Evolutionary conservation across 768 basidiomycete species (phyloP), one percentile per base, ranked within the genome.

Genomic region (Paxillus rubicundulus): DNA sequence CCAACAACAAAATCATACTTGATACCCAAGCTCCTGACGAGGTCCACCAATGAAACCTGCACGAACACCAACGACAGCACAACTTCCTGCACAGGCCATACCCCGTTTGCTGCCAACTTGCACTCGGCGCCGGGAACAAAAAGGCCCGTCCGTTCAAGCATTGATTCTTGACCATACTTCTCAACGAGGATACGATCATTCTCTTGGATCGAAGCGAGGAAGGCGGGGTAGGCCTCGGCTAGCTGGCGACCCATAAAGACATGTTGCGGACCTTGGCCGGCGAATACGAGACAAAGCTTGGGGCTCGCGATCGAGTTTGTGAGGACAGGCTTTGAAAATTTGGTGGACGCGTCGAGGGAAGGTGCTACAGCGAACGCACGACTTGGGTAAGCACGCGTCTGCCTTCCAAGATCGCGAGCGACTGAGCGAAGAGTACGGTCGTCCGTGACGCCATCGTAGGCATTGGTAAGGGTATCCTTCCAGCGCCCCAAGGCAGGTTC

Each of bases 181-280:
- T 61, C 55, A 16, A 62, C 55, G 18, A 72, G 46, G n/a, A 73
- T 58, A n/a, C 62, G 67, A 45, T 73, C 70, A 17, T 64, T 70
- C 50, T 67, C 67, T 42, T 36, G 47, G 39, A 72, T 63, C 9
- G 69, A 55, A 5, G 60, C 44, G 4, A 72, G 57, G 59, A 72
- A 72, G 3, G 57, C 57, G 5, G 67, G 67, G 45, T 68, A 72
- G 16, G 45, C 58, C 44, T 69, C 64, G 16, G 67, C 62, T 9
- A 70, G 68, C 36, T 70, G 64, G 45, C 72, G 70, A 49, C 72
- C 72, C 71, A 72, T 73, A 48, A 59, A 64, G 30, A 63, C 27
- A 36, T 71, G 69, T 36, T 73, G 71, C 1, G 71, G 70, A 5
- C 72, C 72, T 49, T 72, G 71, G 9, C 71, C 72, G 32, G 70